Evolutionary conservation across 1,139 yeast genomes (phyloP), one percentile per base, ranked within the genome.

Genomic region (Ogataea hybrid): DNA sequence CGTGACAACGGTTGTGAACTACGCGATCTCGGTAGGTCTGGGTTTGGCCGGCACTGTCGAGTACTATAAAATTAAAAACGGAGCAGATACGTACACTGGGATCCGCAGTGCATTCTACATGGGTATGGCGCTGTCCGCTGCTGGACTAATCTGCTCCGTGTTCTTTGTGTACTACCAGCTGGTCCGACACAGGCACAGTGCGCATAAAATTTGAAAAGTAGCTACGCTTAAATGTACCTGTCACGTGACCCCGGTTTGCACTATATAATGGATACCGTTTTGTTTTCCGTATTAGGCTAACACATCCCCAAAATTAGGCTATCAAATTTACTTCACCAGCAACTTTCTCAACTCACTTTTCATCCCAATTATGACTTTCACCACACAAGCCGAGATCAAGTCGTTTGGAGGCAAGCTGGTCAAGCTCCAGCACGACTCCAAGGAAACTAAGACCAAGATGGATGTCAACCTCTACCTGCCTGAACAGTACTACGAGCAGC

Each of bases 381-480:
- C 68, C 18, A 68, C 72, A 16, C 73, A 74, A 37, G 70, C 80
- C 15, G 79, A 79, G 40, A 82, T 88, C 50, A 63, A 71, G 50
- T 77, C 80, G 47, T 85, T 83, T 57, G 89, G 85, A 1, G 98
- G 98, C 21, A 73, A 76, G 59, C 70, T 92, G 30, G 63, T 77
- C 56, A 90, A 90, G 65, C 70, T 90, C 39, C 67, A 81, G 29
- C 98, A 92, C 63, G 73, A 77, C 21, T 87, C 97, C 8, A 53
- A 58, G 10, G 61, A 65, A 32, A 82, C 94, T n/a, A 68, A 73
- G 20, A 83, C 95, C 41, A 65, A 71, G 31, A 90, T 90, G 96
- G 81, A 79, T 48, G 84, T 88, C 42, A 92, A 92, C 57, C 77
- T 92, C 29, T 92, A 79, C 55, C 62, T 92, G 34, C 97, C 97